Evolutionary conservation across 495 filamentous ascomycete species (phyloP), one percentile per base, ranked within the genome.

Genomic region (Thermochaetoides thermophila): DNA sequence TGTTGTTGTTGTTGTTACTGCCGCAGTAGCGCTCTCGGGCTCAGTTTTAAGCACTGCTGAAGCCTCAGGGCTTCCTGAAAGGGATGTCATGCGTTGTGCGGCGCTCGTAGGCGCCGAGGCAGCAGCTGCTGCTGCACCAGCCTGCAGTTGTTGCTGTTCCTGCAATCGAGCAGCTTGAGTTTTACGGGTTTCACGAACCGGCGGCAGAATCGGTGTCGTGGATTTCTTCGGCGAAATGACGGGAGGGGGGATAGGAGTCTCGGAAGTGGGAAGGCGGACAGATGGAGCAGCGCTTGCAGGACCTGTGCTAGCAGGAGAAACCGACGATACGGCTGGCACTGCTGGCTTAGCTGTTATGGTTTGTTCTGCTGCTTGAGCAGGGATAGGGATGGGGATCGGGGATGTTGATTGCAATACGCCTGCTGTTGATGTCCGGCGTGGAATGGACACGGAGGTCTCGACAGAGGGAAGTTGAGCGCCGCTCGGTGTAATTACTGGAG

Each of bases 171-270:
- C 25, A 20, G 39, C 38, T 11, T 50, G 51, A 1, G 36, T 34
- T 27, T 52, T 55, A 23, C 53, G 50, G 6, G 49, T 42, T 29
- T 69, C 66, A 25, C 60, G 55, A 7, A 42, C 36, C 7, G 67
- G 67, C 19, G 67, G 67, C 5, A 65, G 52, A 21, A 71, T 71
- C 2, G 67, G 67, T 0, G 67, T 69, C 11, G 53, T 63, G 9
- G 67, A 66, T 30, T 69, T 69, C 31, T 63, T 63, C 1, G 59
- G 56, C 1, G 61, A 60, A 18, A 49, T 48, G 3, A 52, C 17
- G 1, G 52, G 44, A 2, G 46, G 42, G 7, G 46, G 50, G 12
- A 49, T 48, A 1, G 53, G 57, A 0, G 50, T 52, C 25, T 55
- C 54, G 7, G 46, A 29, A 3, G 46, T 20, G 9, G 54, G 44